Base-by-base conservation (phyloP, 202 grass and related monocot genomes). In the Digitaria exilis region DNA sequence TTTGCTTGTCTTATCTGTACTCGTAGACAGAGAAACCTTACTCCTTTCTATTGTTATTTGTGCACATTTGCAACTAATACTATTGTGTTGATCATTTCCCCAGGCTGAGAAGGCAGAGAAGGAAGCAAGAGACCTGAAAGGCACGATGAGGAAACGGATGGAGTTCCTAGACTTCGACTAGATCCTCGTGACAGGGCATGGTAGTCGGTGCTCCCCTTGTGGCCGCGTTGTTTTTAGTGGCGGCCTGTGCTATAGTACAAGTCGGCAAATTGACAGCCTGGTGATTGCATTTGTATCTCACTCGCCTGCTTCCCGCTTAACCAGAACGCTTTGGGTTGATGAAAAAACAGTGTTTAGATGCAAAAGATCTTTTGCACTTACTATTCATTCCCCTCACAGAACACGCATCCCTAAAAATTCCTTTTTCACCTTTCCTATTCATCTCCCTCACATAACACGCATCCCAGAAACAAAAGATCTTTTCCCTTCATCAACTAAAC, bases 141-240 rank as follows among this genome's bases (percentile, higher is more conserved):
- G 93, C 75, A 92, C 93, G 7, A 99, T 99, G 96, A 90, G 96
- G 73, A 99, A 99, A 89, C 86, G 93, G 73, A 98, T 98, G 96
- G 96, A 98, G 85, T 98, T 98, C 80, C 89, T 98, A 29, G 96
- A 98, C 81, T 90, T 98, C 6, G 96, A 98, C 85, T 98, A 78
- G 81, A 16, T 52, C 44, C 58, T 61, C 28, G 3, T 6, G 7
- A 1, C 25, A 44, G 49, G 6, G 12, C 14, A 43, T 56, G 65
- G 46, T 83, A 88, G 73, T 56, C 32, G 50, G 37, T 81, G 82
- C 39, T 75, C 5, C 80, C 76, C 72, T 65, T 85, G 67, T 76
- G 77, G 82, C 81, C 77, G 87, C 54, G 0, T 28, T n/a, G 52
- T 91, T 96, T 95, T 87, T 82, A 67, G 78, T 18, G 78, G 87